Conservation (phyloP, 208 protist species). For the Acanthamoeba castellanii region DNA sequence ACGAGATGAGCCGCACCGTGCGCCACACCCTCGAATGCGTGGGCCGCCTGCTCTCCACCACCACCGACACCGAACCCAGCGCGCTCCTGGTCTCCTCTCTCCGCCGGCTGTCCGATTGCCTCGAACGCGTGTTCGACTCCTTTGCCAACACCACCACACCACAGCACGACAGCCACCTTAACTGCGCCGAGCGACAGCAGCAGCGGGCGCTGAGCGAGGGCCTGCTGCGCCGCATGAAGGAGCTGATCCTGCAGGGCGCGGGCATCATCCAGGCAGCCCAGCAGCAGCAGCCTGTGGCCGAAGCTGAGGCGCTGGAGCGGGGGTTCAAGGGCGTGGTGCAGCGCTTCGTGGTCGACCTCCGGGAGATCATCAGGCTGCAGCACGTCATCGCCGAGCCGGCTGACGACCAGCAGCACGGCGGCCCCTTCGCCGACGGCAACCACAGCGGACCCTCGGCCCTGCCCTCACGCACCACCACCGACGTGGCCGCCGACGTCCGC, state of each 20-base stretch:
- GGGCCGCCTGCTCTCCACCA: neutral
- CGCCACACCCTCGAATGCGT: slow-evolving; percentile 18
- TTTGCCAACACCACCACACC: neutral
- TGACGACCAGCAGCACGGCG: neutral
- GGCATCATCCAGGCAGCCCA: neutral
- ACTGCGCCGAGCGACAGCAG: neutral
- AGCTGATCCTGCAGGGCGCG: neutral
- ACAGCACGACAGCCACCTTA: neutral
- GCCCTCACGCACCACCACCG: neutral
- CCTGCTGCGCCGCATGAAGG: slow-evolving; percentile 22
- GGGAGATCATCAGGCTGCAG: slow-evolving; percentile 11
- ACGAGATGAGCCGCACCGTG: neutral
- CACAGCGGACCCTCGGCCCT: neutral
- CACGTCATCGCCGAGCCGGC: neutral
- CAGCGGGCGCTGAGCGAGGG: slow-evolving; percentile 9
- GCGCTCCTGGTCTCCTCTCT: neutral
- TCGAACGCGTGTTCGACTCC: slow-evolving; percentile 26
- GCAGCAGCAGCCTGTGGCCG: neutral
- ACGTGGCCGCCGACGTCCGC: too few relatives aligned
- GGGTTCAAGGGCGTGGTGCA: neutral
- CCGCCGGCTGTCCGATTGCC: neutral
- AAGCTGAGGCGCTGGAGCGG: neutral
- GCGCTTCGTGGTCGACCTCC: slow-evolving; percentile 27
- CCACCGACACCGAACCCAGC: neutral
- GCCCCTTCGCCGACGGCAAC: neutral